Evolutionary conservation across 2,329 filamentous ascomycete genomes (phyloP).

Genomic region (Ophiocordyceps camponoti-floridani): DNA sequence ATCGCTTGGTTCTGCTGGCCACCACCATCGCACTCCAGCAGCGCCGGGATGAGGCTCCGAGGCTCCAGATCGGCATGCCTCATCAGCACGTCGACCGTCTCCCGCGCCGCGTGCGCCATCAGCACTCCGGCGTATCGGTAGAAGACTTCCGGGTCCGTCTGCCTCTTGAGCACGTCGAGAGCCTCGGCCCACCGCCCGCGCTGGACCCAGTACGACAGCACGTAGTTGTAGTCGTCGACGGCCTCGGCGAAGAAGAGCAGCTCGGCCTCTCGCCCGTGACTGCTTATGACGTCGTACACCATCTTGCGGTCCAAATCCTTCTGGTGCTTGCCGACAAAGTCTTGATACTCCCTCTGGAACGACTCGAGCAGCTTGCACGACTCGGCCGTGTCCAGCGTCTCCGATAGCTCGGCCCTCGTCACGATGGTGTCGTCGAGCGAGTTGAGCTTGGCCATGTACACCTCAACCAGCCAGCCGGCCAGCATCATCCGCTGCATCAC

Average conservation of each 20-base stretch:
- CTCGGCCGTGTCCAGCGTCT: constrained; percentile 51
- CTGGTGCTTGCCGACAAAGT: constrained; percentile 76
- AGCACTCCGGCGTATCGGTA: constrained; percentile 96
- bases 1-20: constrained; percentile 71
- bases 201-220: constrained; percentile 93
- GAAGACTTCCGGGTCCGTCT: constrained; percentile 83
- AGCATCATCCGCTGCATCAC: constrained; percentile 93
- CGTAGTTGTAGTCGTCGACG: constrained; percentile 84
- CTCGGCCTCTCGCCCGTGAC: constrained; percentile 86
- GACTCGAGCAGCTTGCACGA: constrained; percentile 52
- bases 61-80: constrained; percentile 72
- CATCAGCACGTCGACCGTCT: constrained; percentile 91
- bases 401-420: constrained; percentile 66
- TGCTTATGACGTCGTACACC: constrained; percentile 88
- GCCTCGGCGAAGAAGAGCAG: constrained; percentile 79
- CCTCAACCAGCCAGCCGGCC: constrained; percentile 82
- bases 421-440: constrained; percentile 86
- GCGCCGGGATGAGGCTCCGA: constrained; percentile 75
- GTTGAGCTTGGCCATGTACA: constrained; percentile 96
- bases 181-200: constrained; percentile 82
- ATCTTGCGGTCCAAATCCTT: constrained; percentile 78
- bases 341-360: constrained; percentile 66
- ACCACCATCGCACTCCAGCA: constrained; percentile 83
- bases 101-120: constrained; percentile 71
- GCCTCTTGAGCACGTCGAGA: constrained; percentile 75